These are phyloP conservation scores for Scytalidium lignicola DNA, from an alignment of 2,329 filamentous ascomycete genomes.

Conservation along the genomic window DNA sequence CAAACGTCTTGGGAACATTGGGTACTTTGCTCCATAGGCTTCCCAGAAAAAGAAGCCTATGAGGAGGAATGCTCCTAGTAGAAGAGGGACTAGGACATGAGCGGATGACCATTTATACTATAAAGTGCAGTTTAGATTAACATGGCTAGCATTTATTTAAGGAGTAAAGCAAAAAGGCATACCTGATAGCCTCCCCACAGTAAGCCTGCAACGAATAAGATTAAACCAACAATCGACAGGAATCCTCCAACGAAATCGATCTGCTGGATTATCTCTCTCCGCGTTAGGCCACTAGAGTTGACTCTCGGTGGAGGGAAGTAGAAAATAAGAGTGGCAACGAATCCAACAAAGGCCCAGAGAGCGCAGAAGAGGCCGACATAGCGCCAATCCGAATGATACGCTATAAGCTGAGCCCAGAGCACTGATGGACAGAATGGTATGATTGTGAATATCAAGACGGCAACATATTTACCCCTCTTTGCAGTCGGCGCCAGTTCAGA, in stretches of 20 bases:
- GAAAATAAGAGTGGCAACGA: constrained; percentile 45
- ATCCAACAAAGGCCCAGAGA: constrained; percentile 45
- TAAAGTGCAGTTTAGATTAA: too few relatives aligned
- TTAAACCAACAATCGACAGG: constrained; percentile 42
- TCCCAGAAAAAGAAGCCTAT: constrained; percentile 49
- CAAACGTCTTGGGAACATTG: constrained; percentile 43
- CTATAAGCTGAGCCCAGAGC: constrained; percentile 53
- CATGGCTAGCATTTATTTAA: too few relatives aligned
- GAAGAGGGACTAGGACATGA: constrained; percentile 49
- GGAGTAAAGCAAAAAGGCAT: too few relatives aligned
- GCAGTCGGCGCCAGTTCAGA: constrained; percentile 62
- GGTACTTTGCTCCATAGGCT: constrained; percentile 42
- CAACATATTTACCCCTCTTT: constrained; percentile 58
- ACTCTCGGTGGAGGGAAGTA: constrained; percentile 48
- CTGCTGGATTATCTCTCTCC: constrained; percentile 33
- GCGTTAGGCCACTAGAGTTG: constrained; percentile 33
- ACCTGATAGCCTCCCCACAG: constrained; percentile 51
- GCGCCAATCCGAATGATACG: constrained; percentile 43
- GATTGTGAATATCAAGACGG: constrained; percentile 53
- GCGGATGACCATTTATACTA: constrained; percentile 51
- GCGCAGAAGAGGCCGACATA: constrained; percentile 49
- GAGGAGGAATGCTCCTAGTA: constrained; percentile 42
- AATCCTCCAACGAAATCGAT: constrained; percentile 49
- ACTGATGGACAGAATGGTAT: constrained; percentile 57
- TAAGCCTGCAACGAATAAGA: constrained; percentile 45